Base-by-base conservation (phyloP, 1,284 basidiomycete species). In the Ceratobasidium sp. region DNA sequence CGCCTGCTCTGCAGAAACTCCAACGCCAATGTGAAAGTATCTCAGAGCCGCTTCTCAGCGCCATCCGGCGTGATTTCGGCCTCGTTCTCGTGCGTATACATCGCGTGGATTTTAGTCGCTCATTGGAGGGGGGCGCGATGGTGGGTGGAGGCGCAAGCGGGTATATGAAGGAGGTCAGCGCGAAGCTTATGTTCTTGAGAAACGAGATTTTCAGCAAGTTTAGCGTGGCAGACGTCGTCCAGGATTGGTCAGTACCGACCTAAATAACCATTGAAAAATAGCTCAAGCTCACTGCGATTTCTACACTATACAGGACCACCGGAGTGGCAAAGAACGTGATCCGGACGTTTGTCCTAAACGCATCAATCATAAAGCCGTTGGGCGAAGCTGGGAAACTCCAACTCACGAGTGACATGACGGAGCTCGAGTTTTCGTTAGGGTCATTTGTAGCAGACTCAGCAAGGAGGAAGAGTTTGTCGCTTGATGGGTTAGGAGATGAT, bases 321-420 rank as follows among this genome's bases (percentile, higher is more conserved):
- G 86, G 86, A 1, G 89, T 96, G 59, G 92, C 92, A 78, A 91
- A 91, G 81, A 92, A 92, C 83, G 90, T 93, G 38, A 92, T 97
- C 67, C 89, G 89, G 80, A 93, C 91, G 1, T 99, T 98, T 85
- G 90, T 98, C 10, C 84, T 98, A 67, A 95, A 99, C 82, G 93
- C 94, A 14, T 96, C 94, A 20, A 94, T 98, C 74, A 93, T 93
- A 14, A 91, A 91, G 80, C 96, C 96, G 0, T 87, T 98, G 3
- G 92, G 94, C 16, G 97, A 99, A 86, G 90, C 89, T 78, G 94
- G 96, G 1, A 97, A 97, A 83, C 88, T 99, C 48, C 95, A 96
- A 84, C 87, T 99, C 78, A 95, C 96, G 74, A 94, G 92, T 71
- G 97, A 99, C 83, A 97, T 98, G 95, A 94, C 97, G 0, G 94